Conservation (phyloP, 192 early-diverging fungal genomes). For the Pilaira anomala region DNA sequence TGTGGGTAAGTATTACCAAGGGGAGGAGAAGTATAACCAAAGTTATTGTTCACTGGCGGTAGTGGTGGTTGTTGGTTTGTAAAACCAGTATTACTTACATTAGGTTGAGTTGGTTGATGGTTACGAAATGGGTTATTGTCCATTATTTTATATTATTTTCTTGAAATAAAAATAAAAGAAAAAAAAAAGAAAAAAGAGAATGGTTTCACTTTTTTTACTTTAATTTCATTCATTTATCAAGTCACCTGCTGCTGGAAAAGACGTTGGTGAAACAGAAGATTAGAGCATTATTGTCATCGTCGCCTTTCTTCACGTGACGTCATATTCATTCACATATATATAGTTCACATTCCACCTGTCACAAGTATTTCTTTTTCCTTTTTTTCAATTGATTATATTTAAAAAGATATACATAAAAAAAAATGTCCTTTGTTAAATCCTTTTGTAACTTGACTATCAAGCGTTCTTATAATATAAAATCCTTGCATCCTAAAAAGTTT, state of each 20-base stretch:
- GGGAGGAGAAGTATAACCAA: neutral
- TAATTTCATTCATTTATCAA: neutral
- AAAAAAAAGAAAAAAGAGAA: slow-evolving; percentile 3
- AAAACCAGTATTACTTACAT: neutral
- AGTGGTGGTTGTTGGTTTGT: slow-evolving; percentile 1
- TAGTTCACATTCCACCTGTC: too few relatives aligned
- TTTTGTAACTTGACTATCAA: neutral
- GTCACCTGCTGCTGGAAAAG: too few relatives aligned
- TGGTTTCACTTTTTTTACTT: neutral
- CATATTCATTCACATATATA: too few relatives aligned
- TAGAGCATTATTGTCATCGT: neutral
- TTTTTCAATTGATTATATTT: too few relatives aligned
- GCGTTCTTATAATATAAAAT: neutral
- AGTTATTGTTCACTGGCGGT: neutral
- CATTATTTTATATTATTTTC: slow-evolving; percentile 4
- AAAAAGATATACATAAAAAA: too few relatives aligned
- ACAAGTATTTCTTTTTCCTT: too few relatives aligned
- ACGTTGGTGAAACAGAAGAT: too few relatives aligned
- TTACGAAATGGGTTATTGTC: slow-evolving; percentile 29
- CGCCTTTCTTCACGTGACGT: neutral
- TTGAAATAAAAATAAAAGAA: slow-evolving; percentile 14
- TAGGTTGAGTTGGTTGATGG: slow-evolving; percentile 1
- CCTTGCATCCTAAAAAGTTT: slow-evolving; percentile 22
- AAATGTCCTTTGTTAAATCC: neutral
- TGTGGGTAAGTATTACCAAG: neutral